Evolutionary conservation across 208 protist genomes (phyloP), one percentile per base, ranked within the genome.

Genomic region (Acanthamoeba culbertsoni): DNA sequence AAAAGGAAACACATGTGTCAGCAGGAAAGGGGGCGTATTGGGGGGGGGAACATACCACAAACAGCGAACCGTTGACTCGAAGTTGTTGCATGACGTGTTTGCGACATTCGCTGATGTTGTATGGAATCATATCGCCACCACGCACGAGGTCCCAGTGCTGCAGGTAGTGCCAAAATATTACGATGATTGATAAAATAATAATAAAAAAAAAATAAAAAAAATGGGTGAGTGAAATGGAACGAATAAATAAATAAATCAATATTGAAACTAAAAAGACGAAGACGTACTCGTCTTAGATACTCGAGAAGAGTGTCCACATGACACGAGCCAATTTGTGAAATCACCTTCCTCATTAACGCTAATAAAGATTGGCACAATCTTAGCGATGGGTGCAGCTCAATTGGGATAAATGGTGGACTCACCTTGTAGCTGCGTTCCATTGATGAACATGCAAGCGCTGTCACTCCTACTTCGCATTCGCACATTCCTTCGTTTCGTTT

Each of bases 391-490:
- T n/a, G n/a, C n/a, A n/a, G n/a, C n/a, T n/a, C n/a, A n/a, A n/a
- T n/a, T n/a, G n/a, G n/a, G n/a, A n/a, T n/a, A n/a, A n/a, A n/a
- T n/a, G n/a, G n/a, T n/a, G n/a, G n/a, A 48, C 35, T 2, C 23
- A 77, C 68, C 33, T 23, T 48, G 68, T 26, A 77, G 35, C 33
- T 77, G 68, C 12, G 37, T 46, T 18, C 40, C 40, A 77, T 77
- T 77, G 68, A 77, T 77, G 68, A 77, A 77, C 68, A 77, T 77
- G 68, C 68, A 77, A 40, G 68, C 68, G 37, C 68, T 77, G 23
- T 77, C 68, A 40, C 68, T 77, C 46, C 68, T 31, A 37, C 68
- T 77, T 23, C 68, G 42, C 42, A 48, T 77, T 77, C 68, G 33
- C 33, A 51, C 40, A n/a, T 42, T 77, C 10, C 68, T 77, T 42